These are phyloP conservation scores for Arthrobotrys iridis DNA, from an alignment of 2,329 filamentous ascomycete genomes.

Conservation along the genomic window DNA sequence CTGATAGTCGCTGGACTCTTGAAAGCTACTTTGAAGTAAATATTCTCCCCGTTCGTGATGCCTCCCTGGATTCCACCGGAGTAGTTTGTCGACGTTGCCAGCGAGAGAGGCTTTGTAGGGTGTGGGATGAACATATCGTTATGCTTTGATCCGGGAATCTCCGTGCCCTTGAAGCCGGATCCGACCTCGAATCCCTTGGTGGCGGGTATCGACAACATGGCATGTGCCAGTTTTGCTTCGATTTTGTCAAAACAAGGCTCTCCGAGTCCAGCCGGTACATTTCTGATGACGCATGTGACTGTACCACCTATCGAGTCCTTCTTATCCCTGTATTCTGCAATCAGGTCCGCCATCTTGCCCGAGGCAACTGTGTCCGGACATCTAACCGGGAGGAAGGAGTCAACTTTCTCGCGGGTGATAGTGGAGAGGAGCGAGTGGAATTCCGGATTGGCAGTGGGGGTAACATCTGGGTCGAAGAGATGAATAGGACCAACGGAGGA, in stretches of 20 bases:
- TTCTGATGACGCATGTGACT: constrained; percentile 91
- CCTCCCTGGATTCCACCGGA: constrained; percentile 94
- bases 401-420: constrained; percentile 79
- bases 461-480: constrained; percentile 73
- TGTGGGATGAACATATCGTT: constrained; percentile 85
- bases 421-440: constrained; percentile 79
- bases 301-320: constrained; percentile 93
- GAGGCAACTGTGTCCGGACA: constrained; percentile 77
- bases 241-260: constrained; percentile 97
- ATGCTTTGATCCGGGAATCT: constrained; percentile 86
- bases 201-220: constrained; percentile 93
- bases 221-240: constrained; percentile 88
- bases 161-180: constrained; percentile 86
- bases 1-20: constrained; percentile 95
- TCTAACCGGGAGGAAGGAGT: constrained; percentile 83
- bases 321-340: constrained; percentile 79
- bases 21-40: constrained; percentile 95
- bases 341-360: constrained; percentile 78
- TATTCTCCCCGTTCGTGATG: constrained; percentile 89
- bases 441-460: constrained; percentile 75
- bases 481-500: constrained; percentile 82
- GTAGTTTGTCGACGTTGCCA: constrained; percentile 93
- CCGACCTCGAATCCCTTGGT: constrained; percentile 97
- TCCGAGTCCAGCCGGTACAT: constrained; percentile 83
- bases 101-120: constrained; percentile 64